Evolutionary conservation across 2,329 filamentous ascomycete genomes (phyloP).

Genomic region (Hypomyces rosellus): DNA sequence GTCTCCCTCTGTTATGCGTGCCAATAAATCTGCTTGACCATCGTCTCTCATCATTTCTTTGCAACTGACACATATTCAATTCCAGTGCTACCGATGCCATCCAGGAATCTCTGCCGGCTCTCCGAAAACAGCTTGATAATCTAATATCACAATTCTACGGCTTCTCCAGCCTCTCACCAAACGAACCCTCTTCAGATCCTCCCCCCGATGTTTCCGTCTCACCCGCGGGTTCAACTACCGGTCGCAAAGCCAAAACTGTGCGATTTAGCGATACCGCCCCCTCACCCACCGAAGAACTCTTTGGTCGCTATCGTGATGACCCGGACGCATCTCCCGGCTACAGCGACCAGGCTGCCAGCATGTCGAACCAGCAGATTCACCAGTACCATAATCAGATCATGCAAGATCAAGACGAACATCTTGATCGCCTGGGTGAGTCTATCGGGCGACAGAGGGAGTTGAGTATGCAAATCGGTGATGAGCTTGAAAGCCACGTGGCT

Average conservation of each 20-base stretch:
- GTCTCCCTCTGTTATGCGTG: constrained; percentile 16
- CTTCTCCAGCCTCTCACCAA: constrained; percentile 46
- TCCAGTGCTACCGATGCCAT: constrained; percentile 44
- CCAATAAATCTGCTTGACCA: background rate
- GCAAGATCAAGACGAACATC: constrained; percentile 83
- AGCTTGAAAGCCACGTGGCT: constrained; percentile 83
- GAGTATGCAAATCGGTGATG: constrained; percentile 92
- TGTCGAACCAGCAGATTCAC: constrained; percentile 83
- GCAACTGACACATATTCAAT: background rate
- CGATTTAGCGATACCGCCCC: constrained; percentile 68
- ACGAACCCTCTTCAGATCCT: constrained; percentile 54
- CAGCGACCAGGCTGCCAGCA: constrained; percentile 49
- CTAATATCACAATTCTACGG: constrained; percentile 76
- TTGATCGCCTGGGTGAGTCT: constrained; percentile 79
- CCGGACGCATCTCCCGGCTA: constrained; percentile 52
- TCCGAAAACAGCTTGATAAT: constrained; percentile 70
- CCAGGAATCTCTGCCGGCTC: constrained; percentile 57
- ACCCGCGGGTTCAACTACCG: constrained; percentile 13
- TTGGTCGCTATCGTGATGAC: constrained; percentile 63
- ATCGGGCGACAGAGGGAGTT: constrained; percentile 88
- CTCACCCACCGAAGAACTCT: constrained; percentile 35
- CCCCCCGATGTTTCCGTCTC: constrained; percentile 49
- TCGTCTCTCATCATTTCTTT: no score
- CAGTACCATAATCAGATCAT: constrained; percentile 75
- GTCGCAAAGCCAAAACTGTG: constrained; percentile 60